These are phyloP conservation scores for Hericium rajendrae DNA, from an alignment of 768 basidiomycete genomes.

Conservation along the genomic window DNA sequence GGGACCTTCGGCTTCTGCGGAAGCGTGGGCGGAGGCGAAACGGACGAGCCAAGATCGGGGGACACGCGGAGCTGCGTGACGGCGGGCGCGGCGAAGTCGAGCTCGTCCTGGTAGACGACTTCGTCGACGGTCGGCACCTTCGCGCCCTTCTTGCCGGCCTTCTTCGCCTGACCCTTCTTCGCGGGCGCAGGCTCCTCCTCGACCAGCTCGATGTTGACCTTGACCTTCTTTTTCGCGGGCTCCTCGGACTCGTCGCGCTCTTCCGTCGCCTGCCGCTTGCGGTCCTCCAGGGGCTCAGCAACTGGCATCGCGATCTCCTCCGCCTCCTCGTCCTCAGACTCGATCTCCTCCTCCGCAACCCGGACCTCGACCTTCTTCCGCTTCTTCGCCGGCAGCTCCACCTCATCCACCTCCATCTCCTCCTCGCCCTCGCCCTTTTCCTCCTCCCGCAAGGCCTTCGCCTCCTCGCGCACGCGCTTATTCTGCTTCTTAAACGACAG, in stretches of 20 bases:
- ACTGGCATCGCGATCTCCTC: conserved; percentile 26
- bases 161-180: conserved; percentile 19
- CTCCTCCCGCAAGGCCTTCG: conserved; percentile 35
- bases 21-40: conserved; percentile 44
- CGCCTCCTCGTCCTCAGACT: conserved; percentile 39
- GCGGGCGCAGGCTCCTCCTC: conserved; percentile 7
- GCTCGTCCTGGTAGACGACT: conserved; percentile 40
- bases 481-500: conserved; percentile 36
- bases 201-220: conserved; percentile 11
- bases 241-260: conserved; percentile 18
- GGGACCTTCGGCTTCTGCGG: conserved; percentile 24
- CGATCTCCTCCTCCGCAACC: conserved; percentile 35
- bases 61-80: conserved; percentile 42
- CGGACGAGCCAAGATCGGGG: conserved; percentile 33
- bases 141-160: conserved; percentile 31
- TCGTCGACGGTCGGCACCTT: conserved; percentile 29
- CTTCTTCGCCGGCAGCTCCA: conserved; percentile 48
- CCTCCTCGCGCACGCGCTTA: conserved; percentile 24
- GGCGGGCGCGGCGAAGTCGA: conserved; percentile 39
- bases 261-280: conserved; percentile 15
- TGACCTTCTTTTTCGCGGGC: conserved; percentile 35
- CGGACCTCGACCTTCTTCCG: conserved; percentile 39
- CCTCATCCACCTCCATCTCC: conserved; percentile 25
- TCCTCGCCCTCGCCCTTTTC: conserved; percentile 30
- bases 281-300: conserved; percentile 7